These are phyloP conservation scores for Verticillium nonalfalfae DNA, from an alignment of 2,329 filamentous ascomycete genomes.

Conservation along the genomic window DNA sequence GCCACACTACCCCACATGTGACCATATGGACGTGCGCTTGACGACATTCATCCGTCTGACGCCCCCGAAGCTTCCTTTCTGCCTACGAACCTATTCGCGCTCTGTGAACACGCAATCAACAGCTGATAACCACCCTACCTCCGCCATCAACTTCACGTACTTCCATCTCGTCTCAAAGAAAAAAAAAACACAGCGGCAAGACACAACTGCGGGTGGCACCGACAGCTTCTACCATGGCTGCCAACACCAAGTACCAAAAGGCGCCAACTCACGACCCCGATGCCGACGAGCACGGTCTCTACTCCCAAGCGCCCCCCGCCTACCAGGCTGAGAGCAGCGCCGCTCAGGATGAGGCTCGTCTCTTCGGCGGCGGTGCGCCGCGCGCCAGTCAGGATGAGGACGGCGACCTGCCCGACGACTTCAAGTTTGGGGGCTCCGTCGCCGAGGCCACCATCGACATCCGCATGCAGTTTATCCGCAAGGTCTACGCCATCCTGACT, in stretches of 20 bases:
- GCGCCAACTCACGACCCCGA: conserved; percentile 85
- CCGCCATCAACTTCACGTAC: background rate
- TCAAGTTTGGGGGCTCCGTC: conserved; percentile 96
- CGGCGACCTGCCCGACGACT: conserved; percentile 85
- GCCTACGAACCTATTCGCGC: background rate
- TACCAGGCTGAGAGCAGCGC: conserved; percentile 57
- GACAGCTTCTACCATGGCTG: conserved; percentile 48
- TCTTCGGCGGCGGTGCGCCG: conserved; percentile 61
- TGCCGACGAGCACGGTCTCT: conserved; percentile 52
- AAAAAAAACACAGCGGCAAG: background rate
- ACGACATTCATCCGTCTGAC: background rate
- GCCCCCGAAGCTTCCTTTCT: background rate
- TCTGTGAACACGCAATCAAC: background rate
- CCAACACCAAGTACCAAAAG: conserved; percentile 74
- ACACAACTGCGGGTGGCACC: background rate
- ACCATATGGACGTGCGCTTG: background rate
- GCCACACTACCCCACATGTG: background rate
- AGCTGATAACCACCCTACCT: background rate
- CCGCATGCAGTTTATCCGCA: conserved; percentile 92
- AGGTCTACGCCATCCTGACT: conserved; percentile 98
- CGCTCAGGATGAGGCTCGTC: conserved; percentile 44
- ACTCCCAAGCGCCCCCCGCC: conserved; percentile 74
- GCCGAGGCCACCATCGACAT: conserved; percentile 93
- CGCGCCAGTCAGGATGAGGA: conserved; percentile 67
- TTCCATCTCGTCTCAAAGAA: background rate